These are phyloP conservation scores for Cydonia oblonga DNA, from an alignment of 331 rosid species.

Conservation along the genomic window DNA sequence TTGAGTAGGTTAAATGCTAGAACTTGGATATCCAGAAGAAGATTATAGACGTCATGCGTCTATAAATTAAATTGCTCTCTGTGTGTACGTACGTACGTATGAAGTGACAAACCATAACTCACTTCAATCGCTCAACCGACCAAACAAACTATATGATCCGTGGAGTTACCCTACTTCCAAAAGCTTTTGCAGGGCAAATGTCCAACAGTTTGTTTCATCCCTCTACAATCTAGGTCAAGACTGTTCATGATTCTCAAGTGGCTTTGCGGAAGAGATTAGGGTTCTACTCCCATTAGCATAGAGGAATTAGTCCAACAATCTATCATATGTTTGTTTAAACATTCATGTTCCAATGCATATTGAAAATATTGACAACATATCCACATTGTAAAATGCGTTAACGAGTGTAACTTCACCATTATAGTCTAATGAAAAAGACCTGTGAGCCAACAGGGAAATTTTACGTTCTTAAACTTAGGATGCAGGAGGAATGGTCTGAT, in stretches of 20 bases:
- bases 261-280: not conserved
- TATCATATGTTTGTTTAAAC: not conserved
- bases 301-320: not conserved
- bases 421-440: too few species aligned
- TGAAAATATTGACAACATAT: not conserved
- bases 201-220: not conserved
- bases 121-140: too few species aligned
- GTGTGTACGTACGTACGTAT: not conserved
- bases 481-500: too few species aligned
- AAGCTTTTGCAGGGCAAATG: not conserved
- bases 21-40: not conserved
- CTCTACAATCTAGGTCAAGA: not conserved
- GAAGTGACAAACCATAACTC: not conserved
- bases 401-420: not conserved
- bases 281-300: not conserved
- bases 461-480: too few species aligned
- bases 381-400: not conserved
- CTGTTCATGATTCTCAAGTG: not conserved
- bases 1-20: conserved; percentile 1
- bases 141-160: too few species aligned
- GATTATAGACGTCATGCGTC: not conserved
- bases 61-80: not conserved
- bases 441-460: too few species aligned
- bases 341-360: not conserved
- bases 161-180: not conserved